Conservation (phyloP, 805 yeast species). For the Kodamaea leandrae region DNA sequence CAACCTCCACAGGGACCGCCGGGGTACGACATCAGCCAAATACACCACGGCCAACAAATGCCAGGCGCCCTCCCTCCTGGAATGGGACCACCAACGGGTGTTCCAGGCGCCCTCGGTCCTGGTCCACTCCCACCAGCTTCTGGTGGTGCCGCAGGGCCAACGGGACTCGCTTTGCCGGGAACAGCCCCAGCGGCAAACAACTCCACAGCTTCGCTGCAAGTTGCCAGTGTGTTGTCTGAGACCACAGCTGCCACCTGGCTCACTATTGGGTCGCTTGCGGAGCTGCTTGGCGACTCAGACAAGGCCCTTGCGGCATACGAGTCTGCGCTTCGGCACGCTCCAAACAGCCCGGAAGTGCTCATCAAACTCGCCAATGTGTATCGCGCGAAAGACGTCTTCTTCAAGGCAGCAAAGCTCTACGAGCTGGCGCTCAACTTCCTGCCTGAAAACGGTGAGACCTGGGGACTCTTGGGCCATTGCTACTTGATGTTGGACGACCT, state of each 20-base stretch:
- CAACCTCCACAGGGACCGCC: constrained; percentile 3
- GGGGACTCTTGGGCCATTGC: constrained; percentile 97
- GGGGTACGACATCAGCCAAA: constrained; percentile 12
- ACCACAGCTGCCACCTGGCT: constrained; percentile 85
- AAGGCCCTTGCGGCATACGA: constrained; percentile 88
- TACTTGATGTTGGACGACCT: constrained; percentile 94
- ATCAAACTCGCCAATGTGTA: constrained; percentile 85
- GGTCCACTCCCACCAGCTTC: not conserved
- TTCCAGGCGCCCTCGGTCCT: not conserved
- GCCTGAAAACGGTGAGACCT: constrained; percentile 90
- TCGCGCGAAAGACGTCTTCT: constrained; percentile 84
- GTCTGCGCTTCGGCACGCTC: constrained; percentile 80
- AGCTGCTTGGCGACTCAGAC: constrained; percentile 82
- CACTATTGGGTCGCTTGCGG: constrained; percentile 86
- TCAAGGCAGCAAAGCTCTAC: constrained; percentile 91
- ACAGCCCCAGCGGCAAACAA: constrained; percentile 5
- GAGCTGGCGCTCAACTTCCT: constrained; percentile 79
- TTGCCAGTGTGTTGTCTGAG: constrained; percentile 29
- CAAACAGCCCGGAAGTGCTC: constrained; percentile 80
- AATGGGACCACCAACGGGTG: constrained; percentile 3
- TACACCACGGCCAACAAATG: constrained; percentile 8
- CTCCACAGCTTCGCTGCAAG: constrained; percentile 4
- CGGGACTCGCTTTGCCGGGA: constrained; percentile 2
- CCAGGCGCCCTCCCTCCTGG: constrained; percentile 9
- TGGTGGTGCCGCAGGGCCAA: not conserved